Conservation (phyloP, 1,284 basidiomycete species). For the Marasmius tenuissimus region DNA sequence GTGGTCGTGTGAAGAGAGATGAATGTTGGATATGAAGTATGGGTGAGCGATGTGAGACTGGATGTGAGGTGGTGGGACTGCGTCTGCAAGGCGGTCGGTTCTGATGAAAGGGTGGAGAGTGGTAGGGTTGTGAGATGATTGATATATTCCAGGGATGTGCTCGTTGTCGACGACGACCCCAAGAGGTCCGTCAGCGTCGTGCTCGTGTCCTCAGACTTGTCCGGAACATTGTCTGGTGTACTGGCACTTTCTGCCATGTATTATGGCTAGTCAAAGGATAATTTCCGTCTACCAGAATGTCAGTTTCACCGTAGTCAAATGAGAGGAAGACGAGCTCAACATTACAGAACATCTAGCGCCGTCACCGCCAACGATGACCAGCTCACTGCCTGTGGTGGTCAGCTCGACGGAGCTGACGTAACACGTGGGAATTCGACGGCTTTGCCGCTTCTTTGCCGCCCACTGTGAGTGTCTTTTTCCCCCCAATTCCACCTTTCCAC, state of each 20-base stretch:
- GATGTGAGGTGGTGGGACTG: slow-evolving; percentile 83
- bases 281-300: neutral
- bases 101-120: slow-evolving; percentile 63
- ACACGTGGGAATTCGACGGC: neutral
- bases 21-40: slow-evolving; percentile 87
- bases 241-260: neutral
- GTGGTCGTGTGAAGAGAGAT: slow-evolving; percentile 78
- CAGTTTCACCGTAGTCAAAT: neutral
- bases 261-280: neutral
- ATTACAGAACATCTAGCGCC: slow-evolving; percentile 1
- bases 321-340: neutral
- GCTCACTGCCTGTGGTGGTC: neutral
- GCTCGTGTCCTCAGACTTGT: neutral
- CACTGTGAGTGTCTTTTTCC: too few relatives aligned
- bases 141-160: slow-evolving; percentile 48
- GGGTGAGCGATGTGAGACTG: slow-evolving; percentile 85
- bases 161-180: slow-evolving; percentile 23
- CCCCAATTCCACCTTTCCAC: too few relatives aligned
- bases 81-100: slow-evolving; percentile 74
- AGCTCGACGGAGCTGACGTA: neutral
- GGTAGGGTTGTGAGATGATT: slow-evolving; percentile 64
- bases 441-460: too few relatives aligned
- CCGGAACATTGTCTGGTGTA: neutral
- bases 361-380: neutral
- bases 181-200: slow-evolving; percentile 15